Evolutionary conservation across 2,329 filamentous ascomycete species (phyloP), one percentile per base, ranked within the genome.

Genomic region (Penicillium sp.): DNA sequence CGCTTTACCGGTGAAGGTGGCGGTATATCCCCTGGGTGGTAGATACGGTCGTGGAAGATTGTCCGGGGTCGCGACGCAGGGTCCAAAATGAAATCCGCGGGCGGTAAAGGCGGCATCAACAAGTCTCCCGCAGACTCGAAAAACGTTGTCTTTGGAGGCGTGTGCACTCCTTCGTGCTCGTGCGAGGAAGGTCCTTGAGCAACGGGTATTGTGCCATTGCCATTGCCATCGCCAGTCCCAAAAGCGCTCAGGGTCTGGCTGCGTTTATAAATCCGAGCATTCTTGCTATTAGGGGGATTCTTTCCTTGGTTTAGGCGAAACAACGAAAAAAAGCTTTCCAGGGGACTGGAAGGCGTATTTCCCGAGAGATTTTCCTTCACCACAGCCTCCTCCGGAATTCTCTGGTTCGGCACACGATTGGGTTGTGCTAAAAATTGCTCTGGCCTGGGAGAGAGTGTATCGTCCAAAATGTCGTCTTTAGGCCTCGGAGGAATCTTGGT

Each of bases 1-100:
- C 69, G 69, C 42, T 72, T 77, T 19, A 68, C 64, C 5, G 72
- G 74, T 0, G 89, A 88, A 9, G 91, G 90, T 0, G 88, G 85
- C 0, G 94, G 94, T 35, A 99, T 97, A 68, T 99, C 94, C 41
- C 88, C 84, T 0, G 94, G 92, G 66, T 96, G 91, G 69, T 99
- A 99, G 16, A 99, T 84, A 11, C 94, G 88, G 72, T 99, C 94
- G 72, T 99, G 94, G 74, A 97, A 97, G 57, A 99, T 99, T 1
- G 93, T 93, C 44, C 91, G 85, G 0, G 91, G 86, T 16, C 94
- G 87, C 48, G 85, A 88, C 1, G 87, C 82, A 8, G 94, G 93
- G 64, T 97, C 89, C 49, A 92, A 83, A 36, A 99, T 80, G 73
- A 91, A 99, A 42, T 91, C 87, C 3, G 84, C 80, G 0, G 89